phyloP scores from a whole-genome alignment of 2,329 filamentous ascomycete genomes.

The Venturia nashicola region DNA sequence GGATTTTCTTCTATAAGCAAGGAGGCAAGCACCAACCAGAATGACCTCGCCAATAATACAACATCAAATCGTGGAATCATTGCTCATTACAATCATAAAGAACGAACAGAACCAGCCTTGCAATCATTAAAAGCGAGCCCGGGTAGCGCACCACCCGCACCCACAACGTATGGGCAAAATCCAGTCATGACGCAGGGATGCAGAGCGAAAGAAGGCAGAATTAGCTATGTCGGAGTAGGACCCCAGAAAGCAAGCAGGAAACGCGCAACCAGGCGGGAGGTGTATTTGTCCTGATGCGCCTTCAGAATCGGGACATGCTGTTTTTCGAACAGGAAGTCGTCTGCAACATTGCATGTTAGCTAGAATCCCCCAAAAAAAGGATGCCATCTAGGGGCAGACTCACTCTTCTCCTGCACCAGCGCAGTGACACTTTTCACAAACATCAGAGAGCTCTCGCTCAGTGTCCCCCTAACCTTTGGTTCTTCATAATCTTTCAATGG shows the following conservation, averaged over 20 bases:
- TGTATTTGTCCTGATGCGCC: conserved; percentile 28
- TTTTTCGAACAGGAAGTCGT: conserved; percentile 25
- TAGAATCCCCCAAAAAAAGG: neutral
- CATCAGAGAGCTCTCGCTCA: conserved; percentile 20
- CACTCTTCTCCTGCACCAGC: conserved; percentile 31
- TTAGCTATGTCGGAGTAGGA: neutral
- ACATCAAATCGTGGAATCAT: neutral
- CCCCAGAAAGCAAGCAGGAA: conserved; percentile 20
- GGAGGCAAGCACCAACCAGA: neutral
- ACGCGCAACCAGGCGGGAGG: conserved; percentile 29
- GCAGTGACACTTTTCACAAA: conserved; percentile 26
- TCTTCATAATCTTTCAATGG: conserved; percentile 24
- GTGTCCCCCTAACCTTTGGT: conserved; percentile 25
- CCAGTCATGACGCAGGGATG: neutral
- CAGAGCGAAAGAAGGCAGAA: neutral
- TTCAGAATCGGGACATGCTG: conserved; percentile 25
- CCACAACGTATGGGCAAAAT: neutral
- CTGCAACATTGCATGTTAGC: conserved; percentile 15
- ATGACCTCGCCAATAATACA: neutral
- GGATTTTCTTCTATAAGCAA: neutral
- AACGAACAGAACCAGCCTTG: neutral
- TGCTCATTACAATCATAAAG: neutral
- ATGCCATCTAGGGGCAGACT: conserved; percentile 13
- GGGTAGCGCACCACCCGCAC: neutral
- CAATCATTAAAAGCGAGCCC: conserved; percentile 1